phyloP scores from a whole-genome alignment of 2,329 filamentous ascomycete species.

The Fusarium luffae region DNA sequence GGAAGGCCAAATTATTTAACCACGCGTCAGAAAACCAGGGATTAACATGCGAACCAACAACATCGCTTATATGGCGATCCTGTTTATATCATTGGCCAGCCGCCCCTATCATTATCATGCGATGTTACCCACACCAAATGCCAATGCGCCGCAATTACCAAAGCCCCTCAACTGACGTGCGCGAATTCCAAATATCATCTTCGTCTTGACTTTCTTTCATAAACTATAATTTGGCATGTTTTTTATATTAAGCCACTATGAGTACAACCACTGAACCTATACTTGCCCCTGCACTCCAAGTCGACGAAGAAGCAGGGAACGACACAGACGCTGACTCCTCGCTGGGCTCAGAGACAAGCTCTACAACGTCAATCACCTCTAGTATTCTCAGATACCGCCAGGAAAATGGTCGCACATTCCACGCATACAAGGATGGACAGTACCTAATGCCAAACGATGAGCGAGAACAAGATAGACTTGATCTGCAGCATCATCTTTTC shows the following conservation, averaged over 20 bases:
- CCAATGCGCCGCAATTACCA: neutral
- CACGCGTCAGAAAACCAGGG: too few relatives aligned
- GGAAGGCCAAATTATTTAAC: too few relatives aligned
- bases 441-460: constrained; percentile 36
- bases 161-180: neutral
- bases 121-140: neutral
- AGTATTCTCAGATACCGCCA: constrained; percentile 41
- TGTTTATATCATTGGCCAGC: fast-evolving
- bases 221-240: fast-evolving
- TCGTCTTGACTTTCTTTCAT: neutral
- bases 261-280: neutral
- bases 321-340: constrained; percentile 1
- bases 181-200: neutral
- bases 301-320: neutral
- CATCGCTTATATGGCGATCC: neutral
- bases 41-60: neutral
- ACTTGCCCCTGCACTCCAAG: neutral
- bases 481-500: constrained; percentile 43
- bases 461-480: constrained; percentile 36
- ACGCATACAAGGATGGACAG: constrained; percentile 44
- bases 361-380: constrained; percentile 38
- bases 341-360: neutral
- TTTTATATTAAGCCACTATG: fast-evolving
- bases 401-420: constrained; percentile 47
- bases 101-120: too few relatives aligned